These are phyloP conservation scores for Aspergillus fijiensis DNA, from an alignment of 2,329 filamentous ascomycete genomes.

Conservation along the genomic window DNA sequence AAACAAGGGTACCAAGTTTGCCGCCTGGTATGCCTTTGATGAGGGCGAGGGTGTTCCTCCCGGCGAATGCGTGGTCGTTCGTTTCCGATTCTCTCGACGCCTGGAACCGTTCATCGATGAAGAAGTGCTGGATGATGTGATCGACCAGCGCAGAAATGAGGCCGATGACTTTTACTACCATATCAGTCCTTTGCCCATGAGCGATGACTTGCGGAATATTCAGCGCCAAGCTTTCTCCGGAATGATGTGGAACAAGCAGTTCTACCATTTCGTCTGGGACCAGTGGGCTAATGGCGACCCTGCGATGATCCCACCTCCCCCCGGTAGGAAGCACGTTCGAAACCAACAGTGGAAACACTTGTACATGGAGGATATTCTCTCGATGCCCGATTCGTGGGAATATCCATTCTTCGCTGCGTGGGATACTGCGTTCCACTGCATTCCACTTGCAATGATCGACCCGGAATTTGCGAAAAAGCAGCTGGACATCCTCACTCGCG, in stretches of 20 bases:
- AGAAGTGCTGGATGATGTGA: conserved; percentile 85
- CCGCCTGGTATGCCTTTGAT: conserved; percentile 89
- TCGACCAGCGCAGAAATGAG: conserved; percentile 82
- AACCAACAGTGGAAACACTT: conserved; percentile 94
- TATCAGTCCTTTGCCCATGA: conserved; percentile 89
- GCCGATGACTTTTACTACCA: conserved; percentile 95
- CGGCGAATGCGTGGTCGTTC: conserved; percentile 91
- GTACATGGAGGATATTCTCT: conserved; percentile 90
- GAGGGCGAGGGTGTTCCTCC: conserved; percentile 83
- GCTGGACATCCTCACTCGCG: conserved; percentile 88
- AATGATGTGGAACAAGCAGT: conserved; percentile 99
- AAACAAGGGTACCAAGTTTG: conserved; percentile 79
- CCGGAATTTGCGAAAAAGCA: conserved; percentile 98
- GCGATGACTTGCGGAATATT: conserved; percentile 89
- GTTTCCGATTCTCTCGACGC: conserved; percentile 80
- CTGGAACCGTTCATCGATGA: conserved; percentile 81
- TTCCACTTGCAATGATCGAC: conserved; percentile 93
- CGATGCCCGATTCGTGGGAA: conserved; percentile 98
- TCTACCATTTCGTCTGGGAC: conserved; percentile 96
- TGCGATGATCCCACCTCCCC: conserved; percentile 79
- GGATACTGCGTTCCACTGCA: conserved; percentile 97
- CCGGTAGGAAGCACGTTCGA: conserved; percentile 73
- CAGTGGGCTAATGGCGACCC: conserved; percentile 97
- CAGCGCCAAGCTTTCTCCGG: conserved; percentile 91
- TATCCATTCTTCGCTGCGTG: conserved; percentile 97